phyloP scores from a whole-genome alignment of 1,284 basidiomycete species.

The Takashimella tepidaria region DNA sequence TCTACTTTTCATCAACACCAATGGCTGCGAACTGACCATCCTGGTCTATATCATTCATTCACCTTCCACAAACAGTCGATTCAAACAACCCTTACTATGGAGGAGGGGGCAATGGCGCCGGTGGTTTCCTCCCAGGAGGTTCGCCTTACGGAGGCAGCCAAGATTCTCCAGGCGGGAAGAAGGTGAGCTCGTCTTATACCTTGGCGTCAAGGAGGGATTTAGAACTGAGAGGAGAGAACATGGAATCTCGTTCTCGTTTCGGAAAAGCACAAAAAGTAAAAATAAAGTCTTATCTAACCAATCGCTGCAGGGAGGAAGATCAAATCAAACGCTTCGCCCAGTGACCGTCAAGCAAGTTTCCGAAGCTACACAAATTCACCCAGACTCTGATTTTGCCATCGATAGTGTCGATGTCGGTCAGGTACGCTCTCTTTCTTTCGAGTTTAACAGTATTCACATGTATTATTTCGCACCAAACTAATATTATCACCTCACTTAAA shows the following conservation, averaged over 20 bases:
- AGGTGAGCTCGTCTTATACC: too few species aligned
- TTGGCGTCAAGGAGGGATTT: too few species aligned
- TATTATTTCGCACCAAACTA: background rate
- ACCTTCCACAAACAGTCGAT: too few species aligned
- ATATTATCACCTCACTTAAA: background rate
- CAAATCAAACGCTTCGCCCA: constrained; percentile 68
- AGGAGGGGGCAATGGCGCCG: constrained; percentile 16
- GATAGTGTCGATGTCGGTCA: constrained; percentile 77
- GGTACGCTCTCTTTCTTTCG: constrained; percentile 50
- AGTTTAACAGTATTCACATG: background rate
- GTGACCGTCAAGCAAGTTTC: constrained; percentile 77
- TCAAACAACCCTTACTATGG: constrained; percentile 41
- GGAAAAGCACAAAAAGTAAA: too few species aligned
- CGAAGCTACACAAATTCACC: constrained; percentile 72
- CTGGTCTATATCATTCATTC: background rate
- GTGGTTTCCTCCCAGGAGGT: constrained; percentile 29
- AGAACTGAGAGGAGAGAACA: too few species aligned
- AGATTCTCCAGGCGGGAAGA: constrained; percentile 35
- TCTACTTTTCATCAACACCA: too few species aligned
- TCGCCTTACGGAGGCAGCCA: constrained; percentile 39
- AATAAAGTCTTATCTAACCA: too few species aligned
- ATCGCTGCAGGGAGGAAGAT: constrained; percentile 29
- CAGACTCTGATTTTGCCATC: constrained; percentile 81
- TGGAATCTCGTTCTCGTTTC: too few species aligned
- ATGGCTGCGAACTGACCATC: background rate